Percentiles rank a stretch among this genome's conserved stretches.
Evolutionary conservation across 2,329 filamentous ascomycete species (phyloP).

Genomic region (Cladosporium sp.): DNA sequence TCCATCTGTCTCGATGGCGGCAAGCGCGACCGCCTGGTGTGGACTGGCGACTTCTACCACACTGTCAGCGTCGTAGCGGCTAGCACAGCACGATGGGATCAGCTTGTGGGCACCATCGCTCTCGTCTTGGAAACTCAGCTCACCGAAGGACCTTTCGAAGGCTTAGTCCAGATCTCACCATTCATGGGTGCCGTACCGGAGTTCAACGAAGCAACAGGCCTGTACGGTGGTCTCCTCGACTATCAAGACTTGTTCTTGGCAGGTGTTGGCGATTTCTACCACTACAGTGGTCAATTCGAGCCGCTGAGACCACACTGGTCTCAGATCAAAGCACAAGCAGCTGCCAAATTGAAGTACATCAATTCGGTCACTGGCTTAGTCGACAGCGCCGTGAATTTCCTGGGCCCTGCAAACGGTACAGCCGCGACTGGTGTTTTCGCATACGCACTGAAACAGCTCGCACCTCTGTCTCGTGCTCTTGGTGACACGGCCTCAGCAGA

Average conservation of each 20-base stretch:
- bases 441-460: conserved; percentile 34
- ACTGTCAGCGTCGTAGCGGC: conserved; percentile 42
- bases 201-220: conserved; percentile 16
- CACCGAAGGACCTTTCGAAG: conserved; percentile 14
- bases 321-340: conserved; percentile 32
- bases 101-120: conserved; percentile 40
- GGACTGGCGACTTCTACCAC: conserved; percentile 49
- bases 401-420: conserved; percentile 37
- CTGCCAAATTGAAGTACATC: conserved; percentile 31
- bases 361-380: conserved; percentile 35
- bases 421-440: conserved; percentile 33
- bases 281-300: conserved; percentile 28
- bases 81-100: conserved; percentile 42
- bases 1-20: conserved; percentile 47
- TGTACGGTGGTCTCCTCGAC: conserved; percentile 31
- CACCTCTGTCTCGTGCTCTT: conserved; percentile 37
- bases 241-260: conserved; percentile 39
- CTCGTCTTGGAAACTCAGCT: conserved; percentile 36
- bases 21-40: conserved; percentile 47
- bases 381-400: conserved; percentile 29
- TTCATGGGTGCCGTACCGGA: conserved; percentile 24
- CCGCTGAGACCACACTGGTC: conserved; percentile 31
- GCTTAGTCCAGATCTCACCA: conserved; percentile 25
- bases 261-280: conserved; percentile 35
- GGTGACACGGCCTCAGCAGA: conserved; percentile 33